Base-by-base conservation (phyloP, 2,329 filamentous ascomycete genomes). In the Gyromitra esculenta region DNA sequence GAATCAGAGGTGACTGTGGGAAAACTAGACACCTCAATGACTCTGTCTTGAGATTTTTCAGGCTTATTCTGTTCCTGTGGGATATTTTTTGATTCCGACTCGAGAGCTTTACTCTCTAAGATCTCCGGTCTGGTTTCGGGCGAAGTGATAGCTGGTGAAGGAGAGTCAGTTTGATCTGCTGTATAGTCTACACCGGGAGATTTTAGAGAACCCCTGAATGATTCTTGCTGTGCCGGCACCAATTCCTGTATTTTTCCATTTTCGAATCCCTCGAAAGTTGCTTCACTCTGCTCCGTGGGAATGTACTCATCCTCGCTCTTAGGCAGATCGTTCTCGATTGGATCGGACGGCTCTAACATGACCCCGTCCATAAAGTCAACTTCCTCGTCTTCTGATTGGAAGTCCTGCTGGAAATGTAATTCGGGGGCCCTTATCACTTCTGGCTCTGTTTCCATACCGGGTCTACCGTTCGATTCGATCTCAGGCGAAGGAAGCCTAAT, bases 361-460 rank as follows among this genome's bases (percentile, higher is more conserved):
- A 31, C 8, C 7, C 21, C 48, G 5, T 62, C 54, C 56, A 21
- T 31, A 18, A 4, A 5, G 37, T 21, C 35, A 39, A 43, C 41
- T 54, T 60, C 8, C 18, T 35, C 13, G 15, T 21, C 65, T 56
- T 63, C 67, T 6, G 37, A 9, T 62, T 15, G 57, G 41, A 21
- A 6, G 8, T 56, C 9, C 7, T 59, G 39, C n/a, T 62, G 66
- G n/a, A n/a, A 31, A n/a, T 70, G n/a, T 41, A 35, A 7, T 39
- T 39, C 11, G 35, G 13, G 25, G 43, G 66, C 15, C 25, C 11
- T 25, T 35, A 35, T 35, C 25, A 31, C 59, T 43, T 59, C 65
- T n/a, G 31, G 7, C 37, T 52, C 35, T 11, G n/a, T n/a, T 18
- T n/a, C 21, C 25, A 11, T 48, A 21, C 48, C 8, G 25, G 21